Conservation (phyloP, 352 stramenopile species). For the Phytophthora hybrid region DNA sequence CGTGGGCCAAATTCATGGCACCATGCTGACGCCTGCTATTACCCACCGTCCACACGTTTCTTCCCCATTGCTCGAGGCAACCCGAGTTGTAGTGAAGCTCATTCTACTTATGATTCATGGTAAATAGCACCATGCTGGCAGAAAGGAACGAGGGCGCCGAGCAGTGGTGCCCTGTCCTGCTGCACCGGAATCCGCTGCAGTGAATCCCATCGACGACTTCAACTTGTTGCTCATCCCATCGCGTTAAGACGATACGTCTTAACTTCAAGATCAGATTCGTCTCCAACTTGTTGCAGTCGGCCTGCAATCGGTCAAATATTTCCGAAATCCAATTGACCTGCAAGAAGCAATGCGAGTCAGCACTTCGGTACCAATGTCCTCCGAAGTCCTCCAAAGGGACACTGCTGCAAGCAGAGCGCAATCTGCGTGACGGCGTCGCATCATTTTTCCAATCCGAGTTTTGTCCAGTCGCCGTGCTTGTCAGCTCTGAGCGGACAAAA, state of each 20-base stretch:
- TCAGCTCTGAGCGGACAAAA: slow-evolving; percentile 12
- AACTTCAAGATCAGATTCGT: slow-evolving; percentile 9
- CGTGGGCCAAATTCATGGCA: too few species aligned
- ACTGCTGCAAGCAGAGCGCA: not conserved
- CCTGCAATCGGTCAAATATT: not conserved
- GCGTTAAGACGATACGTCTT: slow-evolving; percentile 5
- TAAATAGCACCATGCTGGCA: too few species aligned
- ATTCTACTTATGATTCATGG: too few species aligned
- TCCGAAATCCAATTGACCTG: not conserved
- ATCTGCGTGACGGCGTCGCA: slow-evolving; percentile 14
- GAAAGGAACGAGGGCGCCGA: not conserved
- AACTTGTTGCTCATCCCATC: slow-evolving; percentile 22
- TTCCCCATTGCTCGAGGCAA: too few species aligned
- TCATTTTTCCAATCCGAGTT: slow-evolving; percentile 24
- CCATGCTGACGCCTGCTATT: too few species aligned
- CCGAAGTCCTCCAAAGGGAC: not conserved
- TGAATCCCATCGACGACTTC: slow-evolving; percentile 5
- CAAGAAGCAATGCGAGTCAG: not conserved
- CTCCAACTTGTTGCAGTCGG: not conserved
- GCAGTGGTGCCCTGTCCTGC: not conserved
- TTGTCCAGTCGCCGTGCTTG: slow-evolving; percentile 14
- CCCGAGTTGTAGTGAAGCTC: too few species aligned
- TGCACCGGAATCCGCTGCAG: not conserved
- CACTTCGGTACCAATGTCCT: not conserved
- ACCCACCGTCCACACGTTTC: too few species aligned